phyloP scores from a whole-genome alignment of 345 rosid species.

The thale cress (Arabidopsis thaliana) region DNA sequence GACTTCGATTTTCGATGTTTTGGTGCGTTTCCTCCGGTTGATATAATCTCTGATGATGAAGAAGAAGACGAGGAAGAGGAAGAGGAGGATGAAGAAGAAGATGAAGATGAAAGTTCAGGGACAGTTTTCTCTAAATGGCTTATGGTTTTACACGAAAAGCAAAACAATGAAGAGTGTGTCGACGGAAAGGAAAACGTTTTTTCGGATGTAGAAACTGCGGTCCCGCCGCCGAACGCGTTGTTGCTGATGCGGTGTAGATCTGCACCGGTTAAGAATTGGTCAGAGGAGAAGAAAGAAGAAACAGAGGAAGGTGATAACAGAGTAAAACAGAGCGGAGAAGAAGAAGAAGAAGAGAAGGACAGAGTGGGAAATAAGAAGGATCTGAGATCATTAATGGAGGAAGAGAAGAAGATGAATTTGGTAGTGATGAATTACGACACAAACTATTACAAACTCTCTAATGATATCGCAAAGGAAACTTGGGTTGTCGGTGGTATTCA shows the following conservation, averaged over 20 bases:
- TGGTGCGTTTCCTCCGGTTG: conserved; percentile 64
- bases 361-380: conserved; percentile 46
- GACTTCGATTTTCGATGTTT: conserved; percentile 69
- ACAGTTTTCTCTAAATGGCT: conserved; percentile 77
- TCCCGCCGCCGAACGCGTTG: conserved; percentile 82
- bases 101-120: conserved; percentile 52
- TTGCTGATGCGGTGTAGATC: conserved; percentile 83
- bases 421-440: conserved; percentile 63
- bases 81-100: conserved; percentile 31
- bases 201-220: conserved; percentile 43
- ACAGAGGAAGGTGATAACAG: conserved; percentile 18
- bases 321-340: conserved; percentile 21
- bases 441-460: conserved; percentile 63
- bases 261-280: conserved; percentile 73
- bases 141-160: conserved; percentile 73
- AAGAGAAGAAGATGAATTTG: conserved; percentile 57
- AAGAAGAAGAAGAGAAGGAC: conserved; percentile 32
- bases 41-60: conserved; percentile 53
- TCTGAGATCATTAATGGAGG: conserved; percentile 66
- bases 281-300: conserved; percentile 43
- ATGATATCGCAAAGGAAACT: conserved; percentile 79
- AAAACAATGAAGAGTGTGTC: conserved; percentile 27
- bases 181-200: conserved; percentile 32
- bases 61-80: conserved; percentile 58
- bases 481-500: conserved; percentile 75